Percentiles rank a stretch among this genome's conserved stretches.
These are phyloP conservation scores for Geotrichum citri-aurantii DNA, from an alignment of 1,139 yeast species.

Conservation along the genomic window DNA sequence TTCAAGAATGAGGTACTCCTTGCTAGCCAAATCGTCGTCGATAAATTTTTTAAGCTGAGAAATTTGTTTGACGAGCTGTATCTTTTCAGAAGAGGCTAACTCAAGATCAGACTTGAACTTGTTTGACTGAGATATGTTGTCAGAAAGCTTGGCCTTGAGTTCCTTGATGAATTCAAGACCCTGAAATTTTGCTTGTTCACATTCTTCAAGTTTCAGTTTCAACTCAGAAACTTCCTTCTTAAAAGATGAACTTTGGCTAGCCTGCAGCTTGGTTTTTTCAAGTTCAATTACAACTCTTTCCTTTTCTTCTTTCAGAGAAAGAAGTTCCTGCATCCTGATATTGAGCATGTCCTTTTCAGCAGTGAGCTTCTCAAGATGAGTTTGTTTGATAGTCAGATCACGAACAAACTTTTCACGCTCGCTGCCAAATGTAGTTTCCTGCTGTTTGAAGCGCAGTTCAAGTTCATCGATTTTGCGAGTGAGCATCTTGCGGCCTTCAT, in stretches of 20 bases:
- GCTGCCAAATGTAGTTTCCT: slow-evolving; percentile 27
- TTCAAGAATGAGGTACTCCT: slow-evolving; percentile 24
- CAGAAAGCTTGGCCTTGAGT: slow-evolving; percentile 15
- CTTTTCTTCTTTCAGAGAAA: slow-evolving; percentile 23
- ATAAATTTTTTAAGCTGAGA: slow-evolving; percentile 24
- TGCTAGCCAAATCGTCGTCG: slow-evolving; percentile 23
- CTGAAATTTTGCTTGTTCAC: slow-evolving; percentile 11
- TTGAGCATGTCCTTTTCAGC: slow-evolving; percentile 22
- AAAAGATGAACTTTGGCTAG: slow-evolving; percentile 22
- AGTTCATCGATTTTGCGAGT: slow-evolving; percentile 26
- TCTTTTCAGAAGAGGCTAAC: slow-evolving; percentile 10
- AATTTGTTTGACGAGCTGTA: slow-evolving; percentile 20
- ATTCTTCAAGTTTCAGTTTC: slow-evolving; percentile 40
- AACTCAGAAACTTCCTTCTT: slow-evolving; percentile 33
- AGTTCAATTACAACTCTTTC: slow-evolving; percentile 24
- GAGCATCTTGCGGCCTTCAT: slow-evolving; percentile 25
- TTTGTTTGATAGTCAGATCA: slow-evolving; percentile 28
- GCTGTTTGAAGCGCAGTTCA: slow-evolving; percentile 24
- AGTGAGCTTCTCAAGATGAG: slow-evolving; percentile 24
- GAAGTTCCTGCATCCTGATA: slow-evolving; percentile 20
- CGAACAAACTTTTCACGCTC: slow-evolving; percentile 24
- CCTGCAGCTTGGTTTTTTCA: slow-evolving; percentile 24
- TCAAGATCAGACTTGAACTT: slow-evolving; percentile 16
- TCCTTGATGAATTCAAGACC: slow-evolving; percentile 13
- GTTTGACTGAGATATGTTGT: slow-evolving; percentile 17